phyloP scores from a whole-genome alignment of 495 filamentous ascomycete species.

The Schizothecium vesticola region DNA sequence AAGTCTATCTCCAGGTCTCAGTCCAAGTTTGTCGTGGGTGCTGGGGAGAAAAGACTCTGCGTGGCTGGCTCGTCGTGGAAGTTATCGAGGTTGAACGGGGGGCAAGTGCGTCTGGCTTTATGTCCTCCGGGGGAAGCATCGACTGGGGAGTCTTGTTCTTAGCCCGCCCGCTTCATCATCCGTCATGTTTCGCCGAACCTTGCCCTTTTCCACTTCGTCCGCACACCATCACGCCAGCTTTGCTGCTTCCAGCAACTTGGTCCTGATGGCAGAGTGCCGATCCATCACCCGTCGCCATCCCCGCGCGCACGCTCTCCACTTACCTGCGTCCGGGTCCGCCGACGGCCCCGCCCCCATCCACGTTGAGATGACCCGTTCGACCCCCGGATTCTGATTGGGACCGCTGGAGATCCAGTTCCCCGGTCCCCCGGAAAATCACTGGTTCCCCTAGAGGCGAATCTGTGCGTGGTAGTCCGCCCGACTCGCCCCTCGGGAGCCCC shows the following conservation, averaged over 20 bases:
- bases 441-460: background rate
- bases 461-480: background rate
- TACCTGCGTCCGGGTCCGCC: background rate
- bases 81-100: background rate
- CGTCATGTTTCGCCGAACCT: background rate
- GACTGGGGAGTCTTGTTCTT: background rate
- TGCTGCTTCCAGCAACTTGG: background rate
- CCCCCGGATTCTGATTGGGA: background rate
- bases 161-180: background rate
- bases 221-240: too few species aligned
- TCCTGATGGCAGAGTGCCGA: background rate
- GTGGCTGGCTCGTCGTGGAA: background rate
- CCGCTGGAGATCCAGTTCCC: background rate
- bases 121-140: background rate
- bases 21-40: background rate
- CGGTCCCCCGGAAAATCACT: background rate
- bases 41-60: background rate
- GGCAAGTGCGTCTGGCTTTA: background rate
- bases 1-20: background rate
- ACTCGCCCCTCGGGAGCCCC: background rate
- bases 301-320: background rate
- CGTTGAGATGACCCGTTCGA: background rate
- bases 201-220: background rate
- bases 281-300: background rate
- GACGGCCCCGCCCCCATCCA: background rate